These are phyloP conservation scores for Dothistroma septosporum DNA, from an alignment of 2,329 filamentous ascomycete species.

Conservation along the genomic window DNA sequence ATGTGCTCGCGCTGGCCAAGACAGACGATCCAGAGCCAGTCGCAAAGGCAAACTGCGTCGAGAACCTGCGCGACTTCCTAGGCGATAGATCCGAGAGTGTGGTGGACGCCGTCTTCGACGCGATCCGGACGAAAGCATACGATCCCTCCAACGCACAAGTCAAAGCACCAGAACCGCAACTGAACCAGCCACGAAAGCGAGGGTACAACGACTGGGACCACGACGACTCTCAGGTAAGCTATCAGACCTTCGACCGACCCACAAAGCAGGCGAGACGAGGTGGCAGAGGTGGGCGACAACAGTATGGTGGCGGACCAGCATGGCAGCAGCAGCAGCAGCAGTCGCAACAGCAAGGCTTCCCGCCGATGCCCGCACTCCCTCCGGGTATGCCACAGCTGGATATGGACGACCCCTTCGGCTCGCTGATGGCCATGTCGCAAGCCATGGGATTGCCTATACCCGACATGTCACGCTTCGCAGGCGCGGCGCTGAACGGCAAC, in stretches of 20 bases:
- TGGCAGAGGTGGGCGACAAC: slow-evolving; percentile 33
- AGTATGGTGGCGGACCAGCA: slow-evolving; percentile 1
- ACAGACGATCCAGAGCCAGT: slow-evolving; percentile 63
- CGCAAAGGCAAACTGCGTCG: slow-evolving; percentile 64
- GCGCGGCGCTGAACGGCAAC: slow-evolving; percentile 4
- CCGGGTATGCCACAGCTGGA: slow-evolving; percentile 53
- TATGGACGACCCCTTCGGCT: slow-evolving; percentile 58
- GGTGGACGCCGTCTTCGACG: slow-evolving; percentile 66
- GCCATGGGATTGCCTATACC: slow-evolving; percentile 45
- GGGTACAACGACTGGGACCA: slow-evolving; percentile 53
- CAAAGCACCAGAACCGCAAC: slow-evolving; percentile 19
- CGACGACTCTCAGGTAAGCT: slow-evolving; percentile 37
- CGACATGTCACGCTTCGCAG: slow-evolving; percentile 38
- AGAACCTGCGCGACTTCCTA: slow-evolving; percentile 71
- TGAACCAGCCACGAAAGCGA: slow-evolving; percentile 51
- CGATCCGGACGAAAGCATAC: slow-evolving; percentile 55
- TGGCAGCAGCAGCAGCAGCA: slow-evolving; percentile 18
- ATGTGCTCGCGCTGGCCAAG: slow-evolving; percentile 71
- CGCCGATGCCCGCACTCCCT: slow-evolving; percentile 39
- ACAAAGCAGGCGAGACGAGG: slow-evolving; percentile 60
- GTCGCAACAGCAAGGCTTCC: slow-evolving; percentile 11
- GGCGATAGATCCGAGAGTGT: slow-evolving; percentile 62
- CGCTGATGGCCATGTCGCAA: slow-evolving; percentile 60
- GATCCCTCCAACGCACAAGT: slow-evolving; percentile 28
- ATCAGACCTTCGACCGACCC: slow-evolving; percentile 39